Evolutionary conservation across 306 rosid genomes (phyloP), one percentile per base, ranked within the genome.

Genomic region (Glycine soja): DNA sequence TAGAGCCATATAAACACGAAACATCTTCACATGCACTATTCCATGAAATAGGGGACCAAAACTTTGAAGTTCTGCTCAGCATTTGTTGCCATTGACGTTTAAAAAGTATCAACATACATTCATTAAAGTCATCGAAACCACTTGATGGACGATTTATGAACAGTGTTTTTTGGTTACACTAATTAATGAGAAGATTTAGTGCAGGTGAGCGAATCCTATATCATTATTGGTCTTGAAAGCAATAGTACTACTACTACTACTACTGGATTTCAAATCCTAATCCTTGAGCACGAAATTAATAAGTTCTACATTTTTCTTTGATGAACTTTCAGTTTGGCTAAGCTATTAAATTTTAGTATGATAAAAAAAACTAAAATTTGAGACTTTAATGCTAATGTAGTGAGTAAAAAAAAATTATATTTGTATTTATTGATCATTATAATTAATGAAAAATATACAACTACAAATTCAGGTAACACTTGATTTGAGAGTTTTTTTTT

Each of bases 11-110:
- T 24, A 24, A 24, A 24, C 30, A 24, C 30, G 15, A 50, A 53
- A 76, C 85, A 76, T 64, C 32, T 76, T 72, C 77, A 72, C 83
- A 78, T 85, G 82, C 72, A 76, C 70, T 45, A 47, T 76, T 24
- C 61, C 63, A 47, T 51, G 62, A 11, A 43, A 24, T 10, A 40
- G 11, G 70, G 78, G 61, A 78, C 85, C 81, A 85, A 70, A 80
- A n/a, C 79, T 46, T 80, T 74, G 12, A 46, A 47, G 19, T 66
- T 67, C 75, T 81, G 19, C 59, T 12, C 58, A 54, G 19, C 58
- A 80, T 34, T 54, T 61, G 71, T 16, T 77, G 71, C 80, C 77
- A 72, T 46, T 45, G 38, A 30, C 16, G 61, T 15, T 59, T 12
- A 43, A 16, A 36, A 43, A 15, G 75, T n/a, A 47, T 42, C 54